Evolutionary conservation across 2,329 filamentous ascomycete species (phyloP).

Genomic region (Cladosporium velox): DNA sequence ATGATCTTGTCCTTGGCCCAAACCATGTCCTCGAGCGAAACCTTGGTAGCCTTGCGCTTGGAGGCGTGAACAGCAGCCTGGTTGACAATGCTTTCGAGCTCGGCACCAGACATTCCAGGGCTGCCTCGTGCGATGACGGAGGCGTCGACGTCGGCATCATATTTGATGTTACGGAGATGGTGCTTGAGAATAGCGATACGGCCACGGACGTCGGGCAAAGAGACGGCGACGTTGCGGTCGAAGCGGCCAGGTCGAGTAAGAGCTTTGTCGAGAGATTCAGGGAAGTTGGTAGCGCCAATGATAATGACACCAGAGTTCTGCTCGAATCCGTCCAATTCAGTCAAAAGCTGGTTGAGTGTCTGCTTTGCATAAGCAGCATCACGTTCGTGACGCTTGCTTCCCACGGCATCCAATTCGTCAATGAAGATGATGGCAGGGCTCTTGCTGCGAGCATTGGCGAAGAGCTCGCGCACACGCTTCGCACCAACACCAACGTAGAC

Average conservation of each 20-base stretch:
- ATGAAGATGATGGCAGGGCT: slow-evolving; percentile 94
- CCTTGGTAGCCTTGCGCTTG: slow-evolving; percentile 73
- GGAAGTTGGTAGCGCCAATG: slow-evolving; percentile 94
- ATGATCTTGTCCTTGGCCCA: slow-evolving; percentile 99
- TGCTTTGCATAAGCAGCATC: slow-evolving; percentile 97
- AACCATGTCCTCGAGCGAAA: slow-evolving; percentile 80
- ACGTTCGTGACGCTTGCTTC: slow-evolving; percentile 86
- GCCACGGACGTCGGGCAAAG: slow-evolving; percentile 88
- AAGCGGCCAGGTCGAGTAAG: slow-evolving; percentile 92
- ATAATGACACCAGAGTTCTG: slow-evolving; percentile 94
- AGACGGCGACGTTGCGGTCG: slow-evolving; percentile 86
- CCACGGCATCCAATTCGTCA: slow-evolving; percentile 91
- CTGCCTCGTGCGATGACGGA: slow-evolving; percentile 83
- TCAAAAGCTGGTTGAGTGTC: slow-evolving; percentile 94
- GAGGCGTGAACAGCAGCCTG: slow-evolving; percentile 94
- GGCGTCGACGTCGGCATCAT: slow-evolving; percentile 76
- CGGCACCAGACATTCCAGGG: slow-evolving; percentile 89
- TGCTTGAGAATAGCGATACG: slow-evolving; percentile 91
- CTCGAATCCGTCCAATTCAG: slow-evolving; percentile 95
- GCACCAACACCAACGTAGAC: slow-evolving; percentile 96
- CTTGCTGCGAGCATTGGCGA: slow-evolving; percentile 77
- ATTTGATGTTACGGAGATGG: slow-evolving; percentile 88
- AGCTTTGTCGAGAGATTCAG: slow-evolving; percentile 90
- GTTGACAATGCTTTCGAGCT: slow-evolving; percentile 95
- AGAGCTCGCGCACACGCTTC: slow-evolving; percentile 94